Evolutionary conservation across 371 early-diverging fungal genomes (phyloP), one percentile per base, ranked within the genome.

Genomic region (Capillidium rhysosporum): DNA sequence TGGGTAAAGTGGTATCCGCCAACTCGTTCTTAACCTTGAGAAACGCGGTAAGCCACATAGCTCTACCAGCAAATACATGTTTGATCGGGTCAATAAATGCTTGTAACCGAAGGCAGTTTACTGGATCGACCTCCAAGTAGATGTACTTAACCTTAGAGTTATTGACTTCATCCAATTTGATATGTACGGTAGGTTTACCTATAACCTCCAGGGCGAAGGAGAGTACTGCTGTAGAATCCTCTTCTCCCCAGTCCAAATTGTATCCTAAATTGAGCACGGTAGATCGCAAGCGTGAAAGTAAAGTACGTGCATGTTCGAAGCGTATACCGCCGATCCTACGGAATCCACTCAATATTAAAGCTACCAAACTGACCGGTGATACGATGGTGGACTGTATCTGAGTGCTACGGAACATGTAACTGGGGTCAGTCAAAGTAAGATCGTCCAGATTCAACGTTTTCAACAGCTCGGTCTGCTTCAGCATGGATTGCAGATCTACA

Each of bases 171-270:
- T 16, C 51, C n/a, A 51, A n/a, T 18, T 51, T 28, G 18, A 52
- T 38, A 14, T 9, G 16, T 10, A 52, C 24, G 9, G 16, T 30
- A 10, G 29, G 20, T 21, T 20, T 12, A 14, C 52, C 52, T 14
- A 52, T 52, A 2, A 41, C 21, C 16, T 52, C 41, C 7, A 52
- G 14, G 26, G 40, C 38, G 41, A 34, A 40, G 21, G 7, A 21
- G 10, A 52, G 23, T 5, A 52, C 28, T 21, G 41, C 52, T 14
- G 18, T 24, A 38, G 41, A n/a, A 38, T 52, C 52, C 24, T 52
- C 52, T 24, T 38, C 40, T 14, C n/a, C 18, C 40, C 40, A 52
- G 21, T 52, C 52, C 16, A 52, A 12, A 25, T 39, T 52, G 28
- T 40, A 40, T 1, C 52, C 52, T 9, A 52, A 28, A 18, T 28